Conservation (phyloP, 441 rosid species). For the Viola pubescens region DNA sequence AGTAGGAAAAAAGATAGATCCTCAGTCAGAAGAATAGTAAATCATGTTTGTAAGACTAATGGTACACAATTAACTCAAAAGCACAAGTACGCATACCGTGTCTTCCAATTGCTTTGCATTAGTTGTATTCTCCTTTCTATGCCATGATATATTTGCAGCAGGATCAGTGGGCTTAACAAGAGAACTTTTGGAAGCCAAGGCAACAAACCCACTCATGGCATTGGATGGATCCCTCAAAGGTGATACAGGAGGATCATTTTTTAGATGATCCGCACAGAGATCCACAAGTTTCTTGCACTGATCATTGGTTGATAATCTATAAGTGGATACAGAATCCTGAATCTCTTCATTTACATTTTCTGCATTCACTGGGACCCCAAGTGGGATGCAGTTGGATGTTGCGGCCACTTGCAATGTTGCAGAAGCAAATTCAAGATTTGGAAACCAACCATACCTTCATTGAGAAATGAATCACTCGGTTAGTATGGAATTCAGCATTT, state of each 20-base stretch:
- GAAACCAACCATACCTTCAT: conserved; percentile 96
- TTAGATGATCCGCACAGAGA: conserved; percentile 23
- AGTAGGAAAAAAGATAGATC: not conserved
- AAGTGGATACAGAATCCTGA: conserved; percentile 26
- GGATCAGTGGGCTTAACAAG: conserved; percentile 23
- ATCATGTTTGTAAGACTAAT: not conserved
- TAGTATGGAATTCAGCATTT: not conserved
- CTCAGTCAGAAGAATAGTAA: not conserved
- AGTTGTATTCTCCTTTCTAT: conserved; percentile 25
- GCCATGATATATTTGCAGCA: conserved; percentile 24
- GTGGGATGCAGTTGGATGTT: conserved; percentile 28
- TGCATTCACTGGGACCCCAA: conserved; percentile 29
- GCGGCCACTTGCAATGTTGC: conserved; percentile 30
- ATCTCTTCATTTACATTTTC: conserved; percentile 30
- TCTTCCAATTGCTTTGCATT: conserved; percentile 30
- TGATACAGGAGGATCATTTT: conserved; percentile 22
- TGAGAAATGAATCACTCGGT: conserved; percentile 15
- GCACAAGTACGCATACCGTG: conserved; percentile 26
- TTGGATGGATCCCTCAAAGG: conserved; percentile 14
- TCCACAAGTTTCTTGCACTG: conserved; percentile 29
- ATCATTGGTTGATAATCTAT: conserved; percentile 29
- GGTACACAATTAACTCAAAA: conserved; percentile 9
- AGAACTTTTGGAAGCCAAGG: conserved; percentile 20
- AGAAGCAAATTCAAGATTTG: conserved; percentile 35
- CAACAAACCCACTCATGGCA: conserved; percentile 18